Percentiles rank a stretch among this genome's conserved stretches.
Conservation (phyloP, 1,139 yeast genomes). For the Yarrowia galli region DNA sequence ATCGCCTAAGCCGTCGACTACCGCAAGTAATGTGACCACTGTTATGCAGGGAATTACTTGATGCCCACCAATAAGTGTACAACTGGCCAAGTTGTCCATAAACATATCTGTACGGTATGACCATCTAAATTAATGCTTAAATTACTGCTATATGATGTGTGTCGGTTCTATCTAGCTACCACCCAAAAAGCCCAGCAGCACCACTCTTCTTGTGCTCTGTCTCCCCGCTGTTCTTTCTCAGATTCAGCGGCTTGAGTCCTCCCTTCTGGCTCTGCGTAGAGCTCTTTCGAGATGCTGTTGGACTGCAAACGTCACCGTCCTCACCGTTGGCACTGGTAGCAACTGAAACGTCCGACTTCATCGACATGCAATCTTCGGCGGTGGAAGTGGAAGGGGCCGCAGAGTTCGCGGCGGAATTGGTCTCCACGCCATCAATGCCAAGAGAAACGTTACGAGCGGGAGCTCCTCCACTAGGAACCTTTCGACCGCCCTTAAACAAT, state of each 20-base stretch:
- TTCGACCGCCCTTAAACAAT: conserved; percentile 27
- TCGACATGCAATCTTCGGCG: conserved; percentile 38
- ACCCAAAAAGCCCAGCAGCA: conserved; percentile 32
- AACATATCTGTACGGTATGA: not conserved
- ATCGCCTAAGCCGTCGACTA: not conserved
- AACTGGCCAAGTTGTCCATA: too few relatives aligned
- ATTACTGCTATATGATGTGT: conserved; percentile 25
- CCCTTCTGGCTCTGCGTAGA: conserved; percentile 19
- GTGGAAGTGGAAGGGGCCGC: conserved; percentile 36
- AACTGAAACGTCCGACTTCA: conserved; percentile 28
- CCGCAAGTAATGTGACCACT: not conserved
- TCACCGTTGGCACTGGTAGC: conserved; percentile 25
- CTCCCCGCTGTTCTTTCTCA: conserved; percentile 28
- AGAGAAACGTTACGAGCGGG: conserved; percentile 26
- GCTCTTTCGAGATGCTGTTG: conserved; percentile 27
- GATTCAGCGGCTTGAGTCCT: conserved; percentile 30
- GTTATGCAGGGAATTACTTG: not conserved
- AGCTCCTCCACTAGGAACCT: conserved; percentile 1
- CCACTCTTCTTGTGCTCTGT: conserved; percentile 18
- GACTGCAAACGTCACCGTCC: conserved; percentile 26
- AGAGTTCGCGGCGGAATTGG: conserved; percentile 39
- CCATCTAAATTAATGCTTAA: conserved; percentile 27
- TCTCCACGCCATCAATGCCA: conserved; percentile 38
- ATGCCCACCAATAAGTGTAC: too few relatives aligned
- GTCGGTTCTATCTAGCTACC: conserved; percentile 10